phyloP scores from a whole-genome alignment of 2,329 filamentous ascomycete genomes.

The Colletotrichum somersetense region DNA sequence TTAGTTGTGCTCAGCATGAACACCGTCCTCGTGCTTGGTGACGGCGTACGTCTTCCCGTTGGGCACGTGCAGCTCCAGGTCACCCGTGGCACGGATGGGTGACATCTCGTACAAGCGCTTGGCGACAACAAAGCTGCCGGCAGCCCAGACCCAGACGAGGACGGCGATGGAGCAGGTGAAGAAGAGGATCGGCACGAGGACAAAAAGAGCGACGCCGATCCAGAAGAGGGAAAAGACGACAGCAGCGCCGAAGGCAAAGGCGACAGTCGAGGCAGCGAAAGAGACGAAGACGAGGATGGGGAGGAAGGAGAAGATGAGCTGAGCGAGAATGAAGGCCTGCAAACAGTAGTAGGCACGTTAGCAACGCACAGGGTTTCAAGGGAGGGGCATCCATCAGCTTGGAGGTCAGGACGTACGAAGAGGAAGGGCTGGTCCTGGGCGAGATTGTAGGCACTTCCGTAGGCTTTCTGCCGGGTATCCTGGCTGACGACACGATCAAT shows the following conservation, averaged over 20 bases:
- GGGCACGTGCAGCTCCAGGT: slow-evolving; percentile 43
- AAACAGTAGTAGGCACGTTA: slow-evolving; percentile 24
- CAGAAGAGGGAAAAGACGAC: slow-evolving; percentile 77
- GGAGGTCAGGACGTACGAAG: slow-evolving; percentile 64
- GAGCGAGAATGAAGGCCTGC: slow-evolving; percentile 76
- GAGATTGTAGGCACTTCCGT: slow-evolving; percentile 66
- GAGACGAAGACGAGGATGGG: slow-evolving; percentile 77
- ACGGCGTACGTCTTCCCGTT: slow-evolving; percentile 41
- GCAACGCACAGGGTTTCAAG: neutral
- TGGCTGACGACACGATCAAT: slow-evolving; percentile 69
- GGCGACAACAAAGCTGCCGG: slow-evolving; percentile 67
- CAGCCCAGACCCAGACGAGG: slow-evolving; percentile 76
- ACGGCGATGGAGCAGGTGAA: slow-evolving; percentile 72
- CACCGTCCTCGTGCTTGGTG: slow-evolving; percentile 45
- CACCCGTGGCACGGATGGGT: slow-evolving; percentile 44
- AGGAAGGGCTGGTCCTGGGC: slow-evolving; percentile 75
- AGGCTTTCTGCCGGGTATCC: slow-evolving; percentile 68
- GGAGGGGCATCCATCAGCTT: neutral
- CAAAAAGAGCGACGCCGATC: slow-evolving; percentile 73
- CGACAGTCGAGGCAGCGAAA: slow-evolving; percentile 73
- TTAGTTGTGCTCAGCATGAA: slow-evolving; percentile 36
- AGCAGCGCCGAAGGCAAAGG: slow-evolving; percentile 73
- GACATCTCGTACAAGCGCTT: slow-evolving; percentile 60
- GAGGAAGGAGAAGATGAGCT: slow-evolving; percentile 73
- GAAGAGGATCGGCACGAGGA: slow-evolving; percentile 78